Evolutionary conservation across 306 rosid species (phyloP).

Genomic region (Cucumis sativus): DNA sequence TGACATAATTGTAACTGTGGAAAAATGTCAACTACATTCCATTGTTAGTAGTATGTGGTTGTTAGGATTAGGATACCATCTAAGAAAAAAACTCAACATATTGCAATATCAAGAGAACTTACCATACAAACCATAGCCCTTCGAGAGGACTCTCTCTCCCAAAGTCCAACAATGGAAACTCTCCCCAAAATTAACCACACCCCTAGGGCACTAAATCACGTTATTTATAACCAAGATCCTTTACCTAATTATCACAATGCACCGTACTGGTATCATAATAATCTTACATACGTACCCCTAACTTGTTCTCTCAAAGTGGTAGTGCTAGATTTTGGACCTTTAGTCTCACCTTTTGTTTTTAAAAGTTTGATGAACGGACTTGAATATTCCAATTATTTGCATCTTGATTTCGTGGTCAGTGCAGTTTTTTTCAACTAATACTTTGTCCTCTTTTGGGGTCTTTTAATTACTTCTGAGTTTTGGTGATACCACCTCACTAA

Average conservation of each 20-base stretch:
- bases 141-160: too few relatives aligned
- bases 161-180: too few relatives aligned
- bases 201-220: too few relatives aligned
- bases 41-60: not conserved
- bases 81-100: too few relatives aligned
- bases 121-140: too few relatives aligned
- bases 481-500: not conserved
- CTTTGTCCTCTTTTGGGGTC: not conserved
- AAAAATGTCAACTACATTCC: not conserved
- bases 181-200: too few relatives aligned
- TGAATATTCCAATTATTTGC: not conserved
- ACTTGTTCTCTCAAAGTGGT: not conserved
- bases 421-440: not conserved
- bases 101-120: too few relatives aligned
- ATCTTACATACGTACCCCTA: too few relatives aligned
- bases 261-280: too few relatives aligned
- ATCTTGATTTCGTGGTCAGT: not conserved
- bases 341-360: not conserved
- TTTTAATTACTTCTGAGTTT: not conserved
- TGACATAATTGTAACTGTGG: not conserved
- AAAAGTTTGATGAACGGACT: not conserved
- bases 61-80: too few relatives aligned
- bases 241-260: too few relatives aligned
- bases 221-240: too few relatives aligned
- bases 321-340: conserved; percentile 1